Base-by-base conservation (phyloP, 345 rosid species). In the Citrus reticulata region DNA sequence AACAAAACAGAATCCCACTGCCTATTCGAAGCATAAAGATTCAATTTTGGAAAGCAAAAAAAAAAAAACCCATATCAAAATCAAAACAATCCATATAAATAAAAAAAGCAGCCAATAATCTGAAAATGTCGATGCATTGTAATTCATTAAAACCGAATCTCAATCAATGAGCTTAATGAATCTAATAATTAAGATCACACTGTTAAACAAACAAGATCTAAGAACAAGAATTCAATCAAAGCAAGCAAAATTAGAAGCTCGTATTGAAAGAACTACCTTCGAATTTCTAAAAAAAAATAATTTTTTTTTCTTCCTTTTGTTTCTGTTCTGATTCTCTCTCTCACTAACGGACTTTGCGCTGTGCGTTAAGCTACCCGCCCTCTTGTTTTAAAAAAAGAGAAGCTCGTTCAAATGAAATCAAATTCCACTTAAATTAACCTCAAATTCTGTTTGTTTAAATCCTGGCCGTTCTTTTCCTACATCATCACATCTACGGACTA, bases 381-480 rank as follows among this genome's bases (percentile, higher is more conserved):
- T 79, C 75, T 51, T 59, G 80, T 84, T 87, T 84, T 61, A 77
- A 90, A 87, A 76, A 63, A 76, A 37, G 82, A 10, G 80, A 39
- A 63, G 29, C 66, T 66, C 65, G 74, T 29, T 72, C 37, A 80
- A 81, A 84, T 84, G 85, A 78, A 78, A 74, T 79, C 78, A 81
- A 79, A 86, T 85, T 78, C 89, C 37, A 4, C 83, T 81, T 79
- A 84, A 81, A 88, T 84, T 68, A 77, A 65, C 82, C 83, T 68
- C 78, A 83, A 73, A 85, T 83, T 76, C 59, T 17, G 14, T 77
- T 25, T 54, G 30, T 8, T 7, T 1, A 57, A 14, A 87, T 89
- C 90, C 11, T 58, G 77, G 64, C 89, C 90, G 90, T 86, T 74
- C 72, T 65, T 80, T 74, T 64, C 32, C 25, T 13, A 3, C 51